Conservation (phyloP, 73 alveolate species). For the Symbiodinium pilosum region DNA sequence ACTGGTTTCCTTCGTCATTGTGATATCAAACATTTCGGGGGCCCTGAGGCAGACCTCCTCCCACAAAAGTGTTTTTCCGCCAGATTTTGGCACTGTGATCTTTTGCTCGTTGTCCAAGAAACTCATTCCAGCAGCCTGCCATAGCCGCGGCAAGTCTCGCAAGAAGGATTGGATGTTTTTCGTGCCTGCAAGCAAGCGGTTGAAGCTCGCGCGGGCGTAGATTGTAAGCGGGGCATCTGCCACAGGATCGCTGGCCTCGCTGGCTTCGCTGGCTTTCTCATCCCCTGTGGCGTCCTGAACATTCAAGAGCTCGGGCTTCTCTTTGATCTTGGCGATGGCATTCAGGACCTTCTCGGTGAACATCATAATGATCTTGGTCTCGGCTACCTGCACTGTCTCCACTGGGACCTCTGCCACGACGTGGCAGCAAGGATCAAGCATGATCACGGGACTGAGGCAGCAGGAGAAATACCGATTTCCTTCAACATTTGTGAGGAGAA, state of each 20-base stretch:
- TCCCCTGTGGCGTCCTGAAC: background rate
- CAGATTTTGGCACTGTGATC: background rate
- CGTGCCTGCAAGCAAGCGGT: background rate
- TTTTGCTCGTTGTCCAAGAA: background rate
- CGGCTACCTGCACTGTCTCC: background rate
- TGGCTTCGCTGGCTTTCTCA: background rate
- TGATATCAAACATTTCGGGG: background rate
- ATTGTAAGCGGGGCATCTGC: background rate
- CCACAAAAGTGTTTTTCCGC: background rate
- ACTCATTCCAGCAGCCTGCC: background rate
- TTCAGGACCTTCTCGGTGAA: background rate
- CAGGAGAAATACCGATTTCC: background rate
- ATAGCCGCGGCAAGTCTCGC: background rate
- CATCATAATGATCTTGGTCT: background rate
- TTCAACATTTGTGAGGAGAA: background rate
- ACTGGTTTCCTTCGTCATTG: background rate
- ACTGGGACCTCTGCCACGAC: background rate
- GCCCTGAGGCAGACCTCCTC: background rate
- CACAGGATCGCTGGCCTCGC: background rate
- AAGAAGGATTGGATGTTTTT: background rate
- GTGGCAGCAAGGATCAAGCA: background rate
- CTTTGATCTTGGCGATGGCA: background rate
- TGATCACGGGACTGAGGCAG: background rate
- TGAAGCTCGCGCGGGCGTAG: background rate
- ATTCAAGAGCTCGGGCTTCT: background rate